A percentile compares a stretch with the other conserved stretches of the same genome.
phyloP scores from a whole-genome alignment of 192 early-diverging fungal species.

The Coemansia sp. region DNA sequence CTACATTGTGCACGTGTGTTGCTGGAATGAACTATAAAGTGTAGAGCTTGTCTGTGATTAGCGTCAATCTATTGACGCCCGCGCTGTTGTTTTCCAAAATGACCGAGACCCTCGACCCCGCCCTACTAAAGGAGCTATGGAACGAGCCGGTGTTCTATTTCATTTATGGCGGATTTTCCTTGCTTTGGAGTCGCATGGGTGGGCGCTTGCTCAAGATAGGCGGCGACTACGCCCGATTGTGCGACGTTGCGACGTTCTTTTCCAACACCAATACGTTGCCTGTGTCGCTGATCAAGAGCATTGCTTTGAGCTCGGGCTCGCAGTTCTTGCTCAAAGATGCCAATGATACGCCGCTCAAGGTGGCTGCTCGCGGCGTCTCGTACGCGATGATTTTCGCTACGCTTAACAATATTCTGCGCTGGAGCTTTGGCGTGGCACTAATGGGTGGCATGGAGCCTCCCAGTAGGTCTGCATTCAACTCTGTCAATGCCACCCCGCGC shows the following conservation, averaged over 20 bases:
- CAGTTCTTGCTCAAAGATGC: slow-evolving; percentile 48
- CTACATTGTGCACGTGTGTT: not conserved
- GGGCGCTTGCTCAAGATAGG: slow-evolving; percentile 41
- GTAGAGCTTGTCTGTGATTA: slow-evolving; percentile 58
- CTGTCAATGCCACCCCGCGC: slow-evolving; percentile 35
- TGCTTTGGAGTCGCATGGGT: slow-evolving; percentile 46
- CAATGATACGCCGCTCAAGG: slow-evolving; percentile 48
- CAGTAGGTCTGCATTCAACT: slow-evolving; percentile 31
- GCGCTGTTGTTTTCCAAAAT: slow-evolving; percentile 75
- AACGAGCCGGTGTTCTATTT: slow-evolving; percentile 63
- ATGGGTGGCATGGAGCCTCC: slow-evolving; percentile 49
- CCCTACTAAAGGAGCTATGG: slow-evolving; percentile 66
- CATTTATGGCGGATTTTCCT: slow-evolving; percentile 47
- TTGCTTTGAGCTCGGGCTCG: slow-evolving; percentile 50
- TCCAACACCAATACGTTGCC: slow-evolving; percentile 74
- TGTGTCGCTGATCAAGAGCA: slow-evolving; percentile 66
- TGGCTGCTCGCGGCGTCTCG: slow-evolving; percentile 63
- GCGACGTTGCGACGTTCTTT: slow-evolving; percentile 65
- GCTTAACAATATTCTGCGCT: slow-evolving; percentile 74
- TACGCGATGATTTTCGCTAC: slow-evolving; percentile 79
- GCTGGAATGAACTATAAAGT: not conserved
- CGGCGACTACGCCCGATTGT: slow-evolving; percentile 60
- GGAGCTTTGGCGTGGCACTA: slow-evolving; percentile 72
- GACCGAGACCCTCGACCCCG: slow-evolving; percentile 63
- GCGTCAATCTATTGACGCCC: slow-evolving; percentile 72